phyloP scores from a whole-genome alignment of 2,329 filamentous ascomycete species.

The Ascochyta pisi region DNA sequence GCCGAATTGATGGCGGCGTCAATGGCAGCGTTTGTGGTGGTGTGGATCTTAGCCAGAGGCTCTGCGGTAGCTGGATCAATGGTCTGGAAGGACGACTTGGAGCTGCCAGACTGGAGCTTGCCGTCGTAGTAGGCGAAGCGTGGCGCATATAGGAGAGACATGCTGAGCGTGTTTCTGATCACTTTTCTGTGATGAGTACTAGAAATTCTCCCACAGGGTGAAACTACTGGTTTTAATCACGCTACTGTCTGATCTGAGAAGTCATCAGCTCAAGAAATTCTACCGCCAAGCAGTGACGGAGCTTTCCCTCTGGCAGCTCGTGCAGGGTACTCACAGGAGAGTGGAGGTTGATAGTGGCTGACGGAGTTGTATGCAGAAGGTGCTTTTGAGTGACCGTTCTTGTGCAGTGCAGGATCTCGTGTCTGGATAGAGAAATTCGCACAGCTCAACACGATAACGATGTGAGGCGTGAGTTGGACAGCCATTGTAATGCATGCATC shows the following conservation, averaged over 20 bases:
- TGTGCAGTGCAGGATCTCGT: conserved; percentile 1
- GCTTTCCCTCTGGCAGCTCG: background rate
- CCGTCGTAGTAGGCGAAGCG: conserved; percentile 80
- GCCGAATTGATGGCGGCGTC: conserved; percentile 76
- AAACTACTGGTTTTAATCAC: background rate
- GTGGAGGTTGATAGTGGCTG: conserved; percentile 9
- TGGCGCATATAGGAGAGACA: conserved; percentile 54
- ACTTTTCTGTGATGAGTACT: background rate
- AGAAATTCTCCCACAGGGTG: background rate
- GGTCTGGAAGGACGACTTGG: conserved; percentile 70
- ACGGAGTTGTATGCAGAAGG: background rate
- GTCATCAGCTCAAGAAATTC: background rate
- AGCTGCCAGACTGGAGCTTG: conserved; percentile 66
- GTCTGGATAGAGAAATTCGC: conserved; percentile 10
- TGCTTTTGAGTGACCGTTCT: background rate
- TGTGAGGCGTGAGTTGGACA: conserved; percentile 10
- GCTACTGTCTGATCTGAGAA: background rate
- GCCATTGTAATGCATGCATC: conserved; percentile 11
- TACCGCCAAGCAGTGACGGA: conserved; percentile 9
- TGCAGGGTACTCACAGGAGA: conserved; percentile 4
- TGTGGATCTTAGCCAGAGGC: conserved; percentile 74
- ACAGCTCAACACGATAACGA: conserved; percentile 3
- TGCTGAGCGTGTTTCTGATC: conserved; percentile 18
- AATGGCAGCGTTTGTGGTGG: conserved; percentile 70
- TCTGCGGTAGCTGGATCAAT: conserved; percentile 76